These are phyloP conservation scores for Otatea glauca DNA, from an alignment of 176 grass and related monocot genomes.

Conservation along the genomic window DNA sequence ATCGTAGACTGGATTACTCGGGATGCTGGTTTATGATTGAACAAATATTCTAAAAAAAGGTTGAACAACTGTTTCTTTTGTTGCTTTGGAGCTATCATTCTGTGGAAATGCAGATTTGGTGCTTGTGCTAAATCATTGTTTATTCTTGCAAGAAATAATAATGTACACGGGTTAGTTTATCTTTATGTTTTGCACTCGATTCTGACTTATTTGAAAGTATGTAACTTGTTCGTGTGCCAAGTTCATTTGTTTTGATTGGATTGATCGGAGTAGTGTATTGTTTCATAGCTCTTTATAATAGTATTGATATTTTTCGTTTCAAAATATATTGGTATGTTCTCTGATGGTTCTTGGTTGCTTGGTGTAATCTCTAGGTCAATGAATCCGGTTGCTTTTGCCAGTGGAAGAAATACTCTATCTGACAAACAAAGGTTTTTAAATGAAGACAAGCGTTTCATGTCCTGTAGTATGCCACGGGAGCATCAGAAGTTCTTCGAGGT, in stretches of 20 bases:
- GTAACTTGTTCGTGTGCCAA: background rate
- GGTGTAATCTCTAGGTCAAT: conserved; percentile 45
- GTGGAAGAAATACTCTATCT: conserved; percentile 51
- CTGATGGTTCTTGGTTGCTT: conserved; percentile 37
- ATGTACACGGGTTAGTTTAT: background rate
- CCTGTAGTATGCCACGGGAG: conserved; percentile 52
- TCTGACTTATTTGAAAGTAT: background rate
- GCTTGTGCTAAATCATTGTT: conserved; percentile 1
- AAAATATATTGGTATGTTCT: conserved; percentile 19
- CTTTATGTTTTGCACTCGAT: conserved; percentile 13
- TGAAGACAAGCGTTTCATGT: conserved; percentile 59
- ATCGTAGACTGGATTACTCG: conserved; percentile 1
- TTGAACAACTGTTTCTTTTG: background rate
- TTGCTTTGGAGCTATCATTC: background rate
- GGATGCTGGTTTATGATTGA: conserved; percentile 34
- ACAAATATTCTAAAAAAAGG: background rate
- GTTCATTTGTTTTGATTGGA: conserved; percentile 24
- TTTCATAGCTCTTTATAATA: background rate
- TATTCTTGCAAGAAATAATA: conserved; percentile 19
- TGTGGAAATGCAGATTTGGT: conserved; percentile 1
- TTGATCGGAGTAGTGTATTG: conserved; percentile 11
- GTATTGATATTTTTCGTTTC: conserved; percentile 29
- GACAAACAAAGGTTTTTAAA: conserved; percentile 43
- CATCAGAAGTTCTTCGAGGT: conserved; percentile 51
- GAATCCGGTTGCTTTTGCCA: conserved; percentile 51